Evolutionary conservation across 495 filamentous ascomycete genomes (phyloP).

Genomic region (Aspergillus egyptiacus): DNA sequence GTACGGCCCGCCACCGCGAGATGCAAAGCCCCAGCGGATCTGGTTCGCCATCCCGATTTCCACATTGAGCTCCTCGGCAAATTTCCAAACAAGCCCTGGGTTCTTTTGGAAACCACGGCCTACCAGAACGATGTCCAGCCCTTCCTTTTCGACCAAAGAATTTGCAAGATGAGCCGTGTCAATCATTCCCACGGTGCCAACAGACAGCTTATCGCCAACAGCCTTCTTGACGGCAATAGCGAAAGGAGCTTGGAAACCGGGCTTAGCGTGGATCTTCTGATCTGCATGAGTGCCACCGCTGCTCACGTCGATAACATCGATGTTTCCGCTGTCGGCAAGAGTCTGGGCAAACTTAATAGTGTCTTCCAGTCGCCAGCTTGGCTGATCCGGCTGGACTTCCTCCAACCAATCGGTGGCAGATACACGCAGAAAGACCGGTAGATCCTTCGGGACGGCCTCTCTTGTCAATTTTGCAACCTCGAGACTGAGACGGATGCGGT

Average conservation of each 20-base stretch:
- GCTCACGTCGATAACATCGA: conserved; percentile 64
- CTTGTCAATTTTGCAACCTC: conserved; percentile 13
- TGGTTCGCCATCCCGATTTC: conserved; percentile 57
- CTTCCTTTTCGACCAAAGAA: conserved; percentile 49
- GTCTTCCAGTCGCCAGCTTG: conserved; percentile 53
- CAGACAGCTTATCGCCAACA: conserved; percentile 52
- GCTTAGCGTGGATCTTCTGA: conserved; percentile 52
- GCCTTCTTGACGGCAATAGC: conserved; percentile 57
- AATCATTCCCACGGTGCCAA: conserved; percentile 61
- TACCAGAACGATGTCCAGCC: conserved; percentile 54
- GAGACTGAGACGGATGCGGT: conserved; percentile 40
- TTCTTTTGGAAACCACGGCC: conserved; percentile 66
- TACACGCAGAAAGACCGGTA: conserved; percentile 65
- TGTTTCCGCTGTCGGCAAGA: conserved; percentile 47
- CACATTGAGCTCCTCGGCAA: conserved; percentile 57
- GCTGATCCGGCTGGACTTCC: conserved; percentile 36
- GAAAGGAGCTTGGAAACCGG: conserved; percentile 61
- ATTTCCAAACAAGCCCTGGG: conserved; percentile 55
- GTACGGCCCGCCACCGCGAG: conserved; percentile 14
- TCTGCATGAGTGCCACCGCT: conserved; percentile 55
- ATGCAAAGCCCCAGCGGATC: conserved; percentile 49
- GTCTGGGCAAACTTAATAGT: conserved; percentile 49
- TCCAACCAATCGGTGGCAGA: conserved; percentile 60
- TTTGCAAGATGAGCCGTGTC: conserved; percentile 54
- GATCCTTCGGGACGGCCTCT: conserved; percentile 46